Evolutionary conservation across 169 alveolate species (phyloP), one percentile per base, ranked within the genome.

Genomic region (Plasmodium gonderi): DNA sequence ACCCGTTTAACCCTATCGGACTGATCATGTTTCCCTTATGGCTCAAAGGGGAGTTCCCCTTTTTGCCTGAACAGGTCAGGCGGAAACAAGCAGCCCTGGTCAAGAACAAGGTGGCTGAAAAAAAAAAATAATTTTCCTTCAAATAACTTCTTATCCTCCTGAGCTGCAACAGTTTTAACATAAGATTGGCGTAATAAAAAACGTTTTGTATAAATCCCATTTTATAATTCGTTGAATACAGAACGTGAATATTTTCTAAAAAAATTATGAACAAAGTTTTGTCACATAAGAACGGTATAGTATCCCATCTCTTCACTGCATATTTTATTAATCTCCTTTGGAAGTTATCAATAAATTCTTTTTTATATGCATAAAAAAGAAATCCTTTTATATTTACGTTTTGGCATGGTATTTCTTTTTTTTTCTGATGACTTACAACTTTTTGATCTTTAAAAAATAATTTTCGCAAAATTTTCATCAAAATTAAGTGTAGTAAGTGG

Each of bases 241-340:
- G 68, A 60, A 87, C 11, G 38, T 87, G 69, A 31, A 87, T 2
- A 60, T 87, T 87, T 38, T 87, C 93, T 5, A 76, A 20, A 36
- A 60, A 76, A 36, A 87, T 26, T 38, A 87, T 38, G 12, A 76
- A 14, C 7, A 64, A 31, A 7, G 67, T 9, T 54, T 60, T 45
- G 33, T 77, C 79, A 60, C 68, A 68, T 42, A 54, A 5, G 14
- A 9, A 51, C 20, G 93, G 89, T 44, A 87, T 87, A 65, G 4
- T 36, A 4, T 42, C 26, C 90, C 93, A 87, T 11, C 49, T 76
- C 12, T 60, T 78, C 68, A 8, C 3, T 40, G 69, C 33, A 1
- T 49, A 20, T 33, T 68, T 74, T 14, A 87, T 45, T 45, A 87
- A 36, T 31, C 69, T 36, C 17, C 6, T 54, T 45, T 67, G 9